These are phyloP conservation scores for Kernera saxatilis DNA, from an alignment of 345 rosid genomes.

Conservation along the genomic window DNA sequence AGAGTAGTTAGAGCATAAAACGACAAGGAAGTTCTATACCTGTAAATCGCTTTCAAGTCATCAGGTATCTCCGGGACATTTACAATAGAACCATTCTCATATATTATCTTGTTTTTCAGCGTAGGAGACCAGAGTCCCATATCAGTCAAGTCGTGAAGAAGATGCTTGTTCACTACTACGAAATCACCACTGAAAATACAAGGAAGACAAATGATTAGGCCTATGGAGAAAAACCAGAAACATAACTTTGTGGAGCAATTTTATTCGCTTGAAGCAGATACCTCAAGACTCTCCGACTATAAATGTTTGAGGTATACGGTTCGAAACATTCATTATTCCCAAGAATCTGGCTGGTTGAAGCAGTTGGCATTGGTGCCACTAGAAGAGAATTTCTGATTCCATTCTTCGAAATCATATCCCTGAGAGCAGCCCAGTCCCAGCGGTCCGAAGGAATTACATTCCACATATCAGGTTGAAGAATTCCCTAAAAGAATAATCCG, in stretches of 20 bases:
- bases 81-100: conserved; percentile 71
- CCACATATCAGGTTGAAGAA: conserved; percentile 99
- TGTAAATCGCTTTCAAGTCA: conserved; percentile 66
- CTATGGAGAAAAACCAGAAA: neutral
- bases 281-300: conserved; percentile 91
- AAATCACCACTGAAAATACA: conserved; percentile 69
- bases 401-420: conserved; percentile 55
- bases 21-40: conserved; percentile 34
- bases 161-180: conserved; percentile 95
- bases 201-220: neutral
- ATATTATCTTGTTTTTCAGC: conserved; percentile 72
- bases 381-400: conserved; percentile 93
- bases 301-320: conserved; percentile 89
- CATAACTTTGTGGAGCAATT: neutral
- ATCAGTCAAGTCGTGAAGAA: conserved; percentile 87
- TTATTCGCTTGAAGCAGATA: conserved; percentile 16
- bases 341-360: conserved; percentile 95
- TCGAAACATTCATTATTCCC: conserved; percentile 96
- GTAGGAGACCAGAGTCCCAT: conserved; percentile 85
- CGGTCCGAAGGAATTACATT: conserved; percentile 57
- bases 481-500: conserved; percentile 47
- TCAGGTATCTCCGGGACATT: conserved; percentile 67
- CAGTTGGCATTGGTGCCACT: conserved; percentile 94
- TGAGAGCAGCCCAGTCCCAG: conserved; percentile 73
- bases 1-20: neutral